Percentiles rank a stretch among this genome's conserved stretches.
phyloP scores from a whole-genome alignment of 2,329 filamentous ascomycete genomes.

The Fusarium pseudocircinatum region DNA sequence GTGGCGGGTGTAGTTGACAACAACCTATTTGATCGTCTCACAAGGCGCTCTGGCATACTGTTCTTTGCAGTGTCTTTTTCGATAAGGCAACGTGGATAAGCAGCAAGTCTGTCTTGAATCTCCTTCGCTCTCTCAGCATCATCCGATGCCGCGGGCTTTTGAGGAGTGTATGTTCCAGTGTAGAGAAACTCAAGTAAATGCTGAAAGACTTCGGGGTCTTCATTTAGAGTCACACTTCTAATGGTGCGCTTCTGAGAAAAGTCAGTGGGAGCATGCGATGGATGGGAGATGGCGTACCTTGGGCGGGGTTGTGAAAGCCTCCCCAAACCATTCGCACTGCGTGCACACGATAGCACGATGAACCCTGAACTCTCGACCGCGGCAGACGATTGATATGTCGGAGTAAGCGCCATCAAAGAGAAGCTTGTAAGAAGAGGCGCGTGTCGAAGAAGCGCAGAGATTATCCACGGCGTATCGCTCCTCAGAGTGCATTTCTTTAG shows the following conservation, averaged over 20 bases:
- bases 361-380: constrained; percentile 42
- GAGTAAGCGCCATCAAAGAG: constrained; percentile 38
- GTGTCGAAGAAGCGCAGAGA: not conserved
- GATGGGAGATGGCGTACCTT: constrained; percentile 21
- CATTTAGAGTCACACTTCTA: constrained; percentile 39
- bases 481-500: not conserved
- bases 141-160: not conserved
- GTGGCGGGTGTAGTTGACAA: not conserved
- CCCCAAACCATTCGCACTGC: constrained; percentile 47
- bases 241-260: not conserved
- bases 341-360: constrained; percentile 50
- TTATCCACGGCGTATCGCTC: not conserved
- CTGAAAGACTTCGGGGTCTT: constrained; percentile 42
- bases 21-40: constrained; percentile 11
- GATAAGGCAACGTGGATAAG: constrained; percentile 1
- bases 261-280: not conserved
- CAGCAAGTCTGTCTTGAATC: constrained; percentile 3
- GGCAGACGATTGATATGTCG: constrained; percentile 48
- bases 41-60: not conserved
- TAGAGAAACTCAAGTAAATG: constrained; percentile 49
- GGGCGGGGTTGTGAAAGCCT: constrained; percentile 40
- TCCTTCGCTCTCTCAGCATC: not conserved
- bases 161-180: constrained; percentile 37
- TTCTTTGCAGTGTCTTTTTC: not conserved
- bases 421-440: not conserved